phyloP scores from a whole-genome alignment of 2,329 filamentous ascomycete species.

The Cercospora citrullina region DNA sequence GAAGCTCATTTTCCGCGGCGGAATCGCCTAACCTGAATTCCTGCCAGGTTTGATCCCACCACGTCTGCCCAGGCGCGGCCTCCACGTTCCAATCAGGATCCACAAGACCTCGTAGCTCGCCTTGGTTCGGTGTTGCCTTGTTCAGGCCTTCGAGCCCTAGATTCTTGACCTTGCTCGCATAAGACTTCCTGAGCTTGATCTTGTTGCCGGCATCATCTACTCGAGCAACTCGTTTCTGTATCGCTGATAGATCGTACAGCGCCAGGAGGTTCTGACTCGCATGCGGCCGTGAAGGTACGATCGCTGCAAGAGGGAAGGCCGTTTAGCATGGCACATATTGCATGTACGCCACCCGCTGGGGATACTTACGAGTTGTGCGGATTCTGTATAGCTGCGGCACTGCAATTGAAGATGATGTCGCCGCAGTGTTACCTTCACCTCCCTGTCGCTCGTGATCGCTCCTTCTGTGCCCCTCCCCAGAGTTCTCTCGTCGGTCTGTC shows the following conservation, averaged over 20 bases:
- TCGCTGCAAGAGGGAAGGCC: constrained; percentile 42
- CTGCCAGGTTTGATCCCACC: constrained; percentile 41
- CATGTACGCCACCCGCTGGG: constrained; percentile 26
- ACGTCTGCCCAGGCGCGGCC: constrained; percentile 14
- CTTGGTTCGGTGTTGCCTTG: constrained; percentile 46
- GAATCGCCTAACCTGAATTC: constrained; percentile 43
- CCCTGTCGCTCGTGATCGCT: constrained; percentile 51
- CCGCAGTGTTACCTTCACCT: constrained; percentile 3
- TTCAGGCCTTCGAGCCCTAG: constrained; percentile 52
- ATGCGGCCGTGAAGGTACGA: constrained; percentile 54
- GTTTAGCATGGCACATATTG: constrained; percentile 40
- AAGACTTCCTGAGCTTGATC: constrained; percentile 61
- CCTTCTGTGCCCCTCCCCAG: constrained; percentile 41
- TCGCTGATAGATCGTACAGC: constrained; percentile 57
- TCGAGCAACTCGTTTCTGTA: constrained; percentile 60
- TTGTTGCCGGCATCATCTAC: constrained; percentile 66
- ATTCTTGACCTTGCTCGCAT: constrained; percentile 55
- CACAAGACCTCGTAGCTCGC: constrained; percentile 40
- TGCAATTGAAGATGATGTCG: neutral
- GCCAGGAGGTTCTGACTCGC: constrained; percentile 59
- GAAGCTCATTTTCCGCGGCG: constrained; percentile 33
- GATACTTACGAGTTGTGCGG: constrained; percentile 37
- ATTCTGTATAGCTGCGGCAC: constrained; percentile 33
- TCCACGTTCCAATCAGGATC: constrained; percentile 34
- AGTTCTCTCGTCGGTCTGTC: constrained; percentile 34